Evolutionary conservation across 495 filamentous ascomycete species (phyloP), one percentile per base, ranked within the genome.

Genomic region (Podospora didyma): DNA sequence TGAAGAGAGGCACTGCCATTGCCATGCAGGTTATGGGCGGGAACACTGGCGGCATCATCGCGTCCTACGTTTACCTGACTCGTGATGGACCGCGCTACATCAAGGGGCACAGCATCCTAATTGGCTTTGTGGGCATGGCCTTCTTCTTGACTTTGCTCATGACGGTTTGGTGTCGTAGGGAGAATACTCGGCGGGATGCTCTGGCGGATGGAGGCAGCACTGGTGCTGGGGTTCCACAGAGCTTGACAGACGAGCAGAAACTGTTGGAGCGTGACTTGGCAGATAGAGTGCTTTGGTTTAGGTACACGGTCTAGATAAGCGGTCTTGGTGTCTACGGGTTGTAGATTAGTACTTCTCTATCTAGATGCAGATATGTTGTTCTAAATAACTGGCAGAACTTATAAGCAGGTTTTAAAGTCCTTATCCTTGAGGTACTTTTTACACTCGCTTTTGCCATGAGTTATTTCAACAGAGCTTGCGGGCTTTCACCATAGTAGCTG

Each of bases 21-120:
- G 88, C 88, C 3, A 82, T 90, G 77, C 88, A 92, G 63, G 86
- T 90, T 26, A 83, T 81, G 35, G 87, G 90, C 59, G 88, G 87
- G 4, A 90, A 89, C 65, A 72, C 87, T 12, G 87, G 88, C 10
- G 87, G 86, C n/a, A 83, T 85, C 2, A 63, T 91, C 16, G 83
- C 86, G 22, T 85, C 82, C 3, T 88, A 87, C 58, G 75, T 88
- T 3, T 91, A 88, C 62, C 73, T 83, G 2, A 75, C 69, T 0
- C 75, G 75, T 14, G 81, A 81, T 46, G 74, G 69, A 12, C 88
- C 87, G 2, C 73, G 82, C 10, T 91, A 76, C 65, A 78, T 79
- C 53, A 67, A 75, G 0, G 87, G 87, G 4, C 85, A 89, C 65
- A 73, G 79, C 39, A 75, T 75, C 20, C 58, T 81, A 31, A 74